These are phyloP conservation scores for Helotiales sp. DNA, from an alignment of 2,329 filamentous ascomycete species.

Conservation along the genomic window DNA sequence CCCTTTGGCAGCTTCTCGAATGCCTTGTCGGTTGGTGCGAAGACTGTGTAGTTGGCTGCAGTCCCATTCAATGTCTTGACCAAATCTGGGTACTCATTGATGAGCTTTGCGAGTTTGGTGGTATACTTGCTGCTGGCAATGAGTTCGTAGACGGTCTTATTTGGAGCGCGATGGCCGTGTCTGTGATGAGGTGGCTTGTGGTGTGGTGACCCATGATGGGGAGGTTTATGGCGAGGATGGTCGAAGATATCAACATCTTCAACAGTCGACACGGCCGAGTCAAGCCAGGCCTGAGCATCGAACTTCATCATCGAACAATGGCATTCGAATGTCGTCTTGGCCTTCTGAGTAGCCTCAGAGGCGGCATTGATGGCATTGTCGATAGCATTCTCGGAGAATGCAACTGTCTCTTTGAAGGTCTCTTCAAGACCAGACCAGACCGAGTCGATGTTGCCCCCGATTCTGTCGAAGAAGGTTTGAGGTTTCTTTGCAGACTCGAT, in stretches of 20 bases:
- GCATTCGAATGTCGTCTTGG: constrained; percentile 39
- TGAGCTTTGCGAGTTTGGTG: constrained; percentile 75
- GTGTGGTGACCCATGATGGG: constrained; percentile 38
- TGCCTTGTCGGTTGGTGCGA: constrained; percentile 78
- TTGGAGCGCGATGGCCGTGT: constrained; percentile 48
- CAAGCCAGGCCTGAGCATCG: constrained; percentile 41
- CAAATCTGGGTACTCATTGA: constrained; percentile 74
- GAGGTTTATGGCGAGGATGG: constrained; percentile 35
- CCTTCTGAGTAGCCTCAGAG: constrained; percentile 27
- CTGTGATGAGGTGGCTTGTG: constrained; percentile 41
- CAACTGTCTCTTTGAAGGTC: constrained; percentile 36
- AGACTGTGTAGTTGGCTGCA: constrained; percentile 75
- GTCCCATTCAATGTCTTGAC: constrained; percentile 77
- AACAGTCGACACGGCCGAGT: constrained; percentile 44
- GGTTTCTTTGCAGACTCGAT: constrained; percentile 44
- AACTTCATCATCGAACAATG: constrained; percentile 42
- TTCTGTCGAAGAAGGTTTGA: constrained; percentile 41
- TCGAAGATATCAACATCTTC: constrained; percentile 41
- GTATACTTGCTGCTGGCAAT: constrained; percentile 79
- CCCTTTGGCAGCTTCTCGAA: constrained; percentile 66
- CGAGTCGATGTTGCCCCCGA: constrained; percentile 44
- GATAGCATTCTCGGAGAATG: constrained; percentile 39
- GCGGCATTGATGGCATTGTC: constrained; percentile 41
- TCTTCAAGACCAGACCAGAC: constrained; percentile 38
- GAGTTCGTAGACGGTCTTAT: constrained; percentile 79